phyloP scores from a whole-genome alignment of 2,329 filamentous ascomycete species.

The Neospermospora avenae region DNA sequence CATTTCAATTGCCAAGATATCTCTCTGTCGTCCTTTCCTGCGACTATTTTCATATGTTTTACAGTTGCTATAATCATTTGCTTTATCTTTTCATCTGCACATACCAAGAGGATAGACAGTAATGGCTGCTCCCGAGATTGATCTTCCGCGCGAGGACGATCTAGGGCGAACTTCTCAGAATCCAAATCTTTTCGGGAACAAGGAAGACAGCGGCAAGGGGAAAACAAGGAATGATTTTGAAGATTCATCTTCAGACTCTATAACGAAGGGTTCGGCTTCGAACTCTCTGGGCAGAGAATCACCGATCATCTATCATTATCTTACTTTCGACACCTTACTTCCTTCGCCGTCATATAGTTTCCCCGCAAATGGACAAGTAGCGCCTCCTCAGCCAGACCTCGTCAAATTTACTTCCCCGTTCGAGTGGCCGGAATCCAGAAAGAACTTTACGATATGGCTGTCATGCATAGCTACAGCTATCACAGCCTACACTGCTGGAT shows the following conservation, averaged over 20 bases:
- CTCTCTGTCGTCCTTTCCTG: not conserved
- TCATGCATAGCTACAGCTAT: conserved; percentile 73
- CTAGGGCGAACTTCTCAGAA: conserved; percentile 14
- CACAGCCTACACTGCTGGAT: conserved; percentile 77
- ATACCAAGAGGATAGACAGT: not conserved
- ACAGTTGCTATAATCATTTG: not conserved
- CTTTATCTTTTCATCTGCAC: not conserved
- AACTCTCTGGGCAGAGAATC: conserved; percentile 12
- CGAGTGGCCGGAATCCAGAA: conserved; percentile 66
- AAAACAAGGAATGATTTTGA: conserved; percentile 8
- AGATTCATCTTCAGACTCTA: conserved; percentile 8
- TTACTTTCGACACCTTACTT: conserved; percentile 32
- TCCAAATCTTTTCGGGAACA: conserved; percentile 5
- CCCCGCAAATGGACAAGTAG: conserved; percentile 8
- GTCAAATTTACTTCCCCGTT: conserved; percentile 67
- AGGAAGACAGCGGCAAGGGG: conserved; percentile 6
- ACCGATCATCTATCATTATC: conserved; percentile 34
- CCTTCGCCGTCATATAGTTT: conserved; percentile 25
- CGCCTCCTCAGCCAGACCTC: conserved; percentile 61
- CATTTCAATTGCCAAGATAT: conserved; percentile 1
- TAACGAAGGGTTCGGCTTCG: not conserved
- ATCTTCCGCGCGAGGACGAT: conserved; percentile 18
- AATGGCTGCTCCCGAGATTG: conserved; percentile 22
- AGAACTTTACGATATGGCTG: conserved; percentile 67
- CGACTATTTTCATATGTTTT: not conserved